A percentile compares a stretch with the other conserved stretches of the same genome.
phyloP scores from a whole-genome alignment of 2,329 filamentous ascomycete species.

The Aureobasidium sp. region DNA sequence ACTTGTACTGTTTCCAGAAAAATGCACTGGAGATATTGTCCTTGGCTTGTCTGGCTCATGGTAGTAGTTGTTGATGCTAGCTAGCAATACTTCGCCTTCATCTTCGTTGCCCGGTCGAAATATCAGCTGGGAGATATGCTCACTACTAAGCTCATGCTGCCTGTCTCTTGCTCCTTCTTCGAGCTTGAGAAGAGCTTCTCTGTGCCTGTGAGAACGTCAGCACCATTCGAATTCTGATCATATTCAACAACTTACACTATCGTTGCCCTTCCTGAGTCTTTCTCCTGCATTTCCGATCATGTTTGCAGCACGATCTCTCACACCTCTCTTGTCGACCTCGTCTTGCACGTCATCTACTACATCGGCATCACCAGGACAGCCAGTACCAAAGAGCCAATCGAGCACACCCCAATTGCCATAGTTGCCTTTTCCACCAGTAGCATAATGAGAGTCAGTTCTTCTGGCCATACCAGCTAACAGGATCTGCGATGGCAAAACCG shows the following conservation, averaged over 20 bases:
- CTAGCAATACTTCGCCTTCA: too few species aligned
- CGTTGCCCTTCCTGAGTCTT: constrained; percentile 21
- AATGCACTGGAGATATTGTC: too few species aligned
- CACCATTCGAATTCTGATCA: not conserved
- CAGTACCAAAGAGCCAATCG: constrained; percentile 54
- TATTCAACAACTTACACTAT: not conserved
- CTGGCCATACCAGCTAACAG: constrained; percentile 52
- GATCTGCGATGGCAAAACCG: constrained; percentile 49
- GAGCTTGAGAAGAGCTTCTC: not conserved
- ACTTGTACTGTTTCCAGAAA: too few species aligned
- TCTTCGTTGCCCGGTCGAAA: too few species aligned
- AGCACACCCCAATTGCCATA: constrained; percentile 54
- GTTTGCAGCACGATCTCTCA: constrained; percentile 35
- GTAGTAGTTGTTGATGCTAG: too few species aligned
- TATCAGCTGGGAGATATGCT: too few species aligned
- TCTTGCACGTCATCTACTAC: constrained; percentile 47
- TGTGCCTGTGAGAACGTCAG: not conserved
- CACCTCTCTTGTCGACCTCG: constrained; percentile 48
- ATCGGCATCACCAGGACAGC: constrained; percentile 35
- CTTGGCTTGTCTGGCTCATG: too few species aligned
- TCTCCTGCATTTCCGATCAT: constrained; percentile 22
- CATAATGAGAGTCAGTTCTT: constrained; percentile 51
- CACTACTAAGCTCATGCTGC: not conserved
- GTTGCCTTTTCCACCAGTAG: constrained; percentile 41
- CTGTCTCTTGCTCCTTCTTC: constrained; percentile 1